Evolutionary conservation across 2,329 filamentous ascomycete species (phyloP), one percentile per base, ranked within the genome.

Genomic region (Zelopaecilomyces penicillatus): DNA sequence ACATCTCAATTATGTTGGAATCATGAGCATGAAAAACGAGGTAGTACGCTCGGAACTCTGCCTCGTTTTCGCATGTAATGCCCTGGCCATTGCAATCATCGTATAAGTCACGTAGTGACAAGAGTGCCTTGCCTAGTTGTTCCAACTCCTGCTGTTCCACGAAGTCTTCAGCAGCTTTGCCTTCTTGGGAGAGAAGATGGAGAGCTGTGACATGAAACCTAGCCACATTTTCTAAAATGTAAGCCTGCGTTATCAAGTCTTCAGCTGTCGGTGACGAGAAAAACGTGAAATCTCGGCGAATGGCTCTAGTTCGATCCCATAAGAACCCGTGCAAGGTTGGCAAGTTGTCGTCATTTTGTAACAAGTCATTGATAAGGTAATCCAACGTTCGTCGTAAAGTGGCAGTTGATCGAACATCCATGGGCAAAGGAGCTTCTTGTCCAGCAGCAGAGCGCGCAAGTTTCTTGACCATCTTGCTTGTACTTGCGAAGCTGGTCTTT

Each of bases 261-360:
- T 76, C 68, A 2, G 69, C 57, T 3, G 67, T 73, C 62, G 83
- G 71, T 42, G 73, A 72, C 4, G 80, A 80, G 50, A 85, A 80
- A 47, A 84, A 82, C 12, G 79, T 78, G 53, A 85, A 82, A 56
- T 85, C 82, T 49, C 81, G 75, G 27, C 82, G 76, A 45, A 85
- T 79, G 6, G 80, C 80, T 46, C 82, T 69, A 26, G 81, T 83
- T 37, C 82, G 71, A 56, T 85, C 81, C 80, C 82, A 84, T 2
- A 85, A 66, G 46, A 83, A 85, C 45, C 74, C 76, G 54, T 85
- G 81, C 37, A 77, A 64, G 4, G 62, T 54, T 0, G 76, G 69
- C 5, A 85, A 65, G 40, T 77, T 70, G 47, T 69, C 70, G 39
- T 82, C 75, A 5, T 70, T 64, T 35, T 66, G 67, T 37, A 85